A percentile compares a stretch with the other conserved stretches of the same genome.
These are phyloP conservation scores for Zarea fungicola DNA, from an alignment of 2,329 filamentous ascomycete species.

Conservation along the genomic window DNA sequence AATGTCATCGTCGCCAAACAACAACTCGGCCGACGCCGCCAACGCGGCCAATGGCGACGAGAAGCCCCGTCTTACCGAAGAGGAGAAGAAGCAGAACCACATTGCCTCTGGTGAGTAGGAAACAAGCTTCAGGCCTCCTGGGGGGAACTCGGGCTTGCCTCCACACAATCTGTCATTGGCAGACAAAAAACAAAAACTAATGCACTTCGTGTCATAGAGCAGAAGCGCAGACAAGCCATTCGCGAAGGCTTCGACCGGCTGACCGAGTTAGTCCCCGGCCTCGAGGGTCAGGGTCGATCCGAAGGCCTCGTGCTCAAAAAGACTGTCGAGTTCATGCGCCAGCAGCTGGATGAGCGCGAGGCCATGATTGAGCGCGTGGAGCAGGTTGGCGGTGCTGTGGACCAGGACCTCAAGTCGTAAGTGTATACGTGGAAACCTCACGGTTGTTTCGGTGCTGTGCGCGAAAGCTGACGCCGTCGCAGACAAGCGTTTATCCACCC, in stretches of 20 bases:
- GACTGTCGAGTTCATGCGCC: constrained; percentile 60
- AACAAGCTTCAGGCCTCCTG: constrained; percentile 8
- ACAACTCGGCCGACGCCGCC: constrained; percentile 21
- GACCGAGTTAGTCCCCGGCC: constrained; percentile 72
- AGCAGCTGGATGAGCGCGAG: constrained; percentile 54
- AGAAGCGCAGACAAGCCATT: constrained; percentile 57
- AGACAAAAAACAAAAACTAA: too few species aligned
- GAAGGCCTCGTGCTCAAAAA: constrained; percentile 77
- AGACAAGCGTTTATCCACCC: constrained; percentile 6
- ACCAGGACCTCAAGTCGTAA: constrained; percentile 40
- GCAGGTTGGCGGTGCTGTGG: constrained; percentile 51
- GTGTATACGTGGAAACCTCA: too few species aligned
- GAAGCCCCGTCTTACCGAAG: constrained; percentile 47
- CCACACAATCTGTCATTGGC: too few species aligned
- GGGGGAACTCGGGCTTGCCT: too few species aligned
- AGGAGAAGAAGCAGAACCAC: constrained; percentile 52
- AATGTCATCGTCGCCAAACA: constrained; percentile 26
- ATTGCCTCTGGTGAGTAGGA: constrained; percentile 43
- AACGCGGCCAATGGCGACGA: constrained; percentile 32
- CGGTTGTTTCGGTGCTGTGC: too few species aligned
- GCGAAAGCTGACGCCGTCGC: not conserved
- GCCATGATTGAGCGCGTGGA: constrained; percentile 55
- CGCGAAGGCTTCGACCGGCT: constrained; percentile 78
- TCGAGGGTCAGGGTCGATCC: constrained; percentile 77
- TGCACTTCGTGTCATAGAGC: constrained; percentile 26